Percentiles rank a stretch among this genome's conserved stretches.
Conservation (phyloP, 1,284 basidiomycete species). For the Trametes versicolor region DNA sequence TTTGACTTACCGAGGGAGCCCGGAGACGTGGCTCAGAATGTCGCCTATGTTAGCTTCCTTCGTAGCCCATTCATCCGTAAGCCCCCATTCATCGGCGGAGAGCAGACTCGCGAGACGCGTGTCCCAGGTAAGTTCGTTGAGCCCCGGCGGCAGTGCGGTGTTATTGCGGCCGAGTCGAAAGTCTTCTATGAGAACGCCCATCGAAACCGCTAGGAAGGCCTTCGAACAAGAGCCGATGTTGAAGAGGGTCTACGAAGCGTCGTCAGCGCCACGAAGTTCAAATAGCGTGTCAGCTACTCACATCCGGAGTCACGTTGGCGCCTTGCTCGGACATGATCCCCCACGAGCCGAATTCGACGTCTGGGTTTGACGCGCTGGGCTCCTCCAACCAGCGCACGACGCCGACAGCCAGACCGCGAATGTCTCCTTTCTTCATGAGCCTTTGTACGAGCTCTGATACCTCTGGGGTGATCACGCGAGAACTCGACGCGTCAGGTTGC, state of each 20-base stretch:
- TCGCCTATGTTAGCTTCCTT: conserved; percentile 50
- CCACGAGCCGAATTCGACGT: conserved; percentile 24
- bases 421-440: conserved; percentile 14
- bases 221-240: conserved; percentile 55
- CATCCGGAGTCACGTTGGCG: conserved; percentile 38
- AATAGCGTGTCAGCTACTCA: no score
- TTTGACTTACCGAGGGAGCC: not conserved
- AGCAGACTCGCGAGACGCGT: conserved; percentile 53
- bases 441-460: conserved; percentile 17
- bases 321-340: conserved; percentile 41
- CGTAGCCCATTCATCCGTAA: conserved; percentile 49
- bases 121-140: conserved; percentile 35
- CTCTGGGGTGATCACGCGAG: conserved; percentile 12
- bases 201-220: conserved; percentile 45
- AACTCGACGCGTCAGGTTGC: no score
- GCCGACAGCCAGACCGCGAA: conserved; percentile 32
- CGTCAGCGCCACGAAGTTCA: not conserved
- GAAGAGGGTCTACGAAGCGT: conserved; percentile 47
- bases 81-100: conserved; percentile 48
- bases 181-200: conserved; percentile 47
- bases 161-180: conserved; percentile 32
- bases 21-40: conserved; percentile 29
- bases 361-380: not conserved
- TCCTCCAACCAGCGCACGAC: conserved; percentile 24
- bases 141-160: conserved; percentile 29